A percentile compares a stretch with the other conserved stretches of the same genome.
Conservation (phyloP, 2,329 filamentous ascomycete genomes). For the Neofusicoccum sp. region DNA sequence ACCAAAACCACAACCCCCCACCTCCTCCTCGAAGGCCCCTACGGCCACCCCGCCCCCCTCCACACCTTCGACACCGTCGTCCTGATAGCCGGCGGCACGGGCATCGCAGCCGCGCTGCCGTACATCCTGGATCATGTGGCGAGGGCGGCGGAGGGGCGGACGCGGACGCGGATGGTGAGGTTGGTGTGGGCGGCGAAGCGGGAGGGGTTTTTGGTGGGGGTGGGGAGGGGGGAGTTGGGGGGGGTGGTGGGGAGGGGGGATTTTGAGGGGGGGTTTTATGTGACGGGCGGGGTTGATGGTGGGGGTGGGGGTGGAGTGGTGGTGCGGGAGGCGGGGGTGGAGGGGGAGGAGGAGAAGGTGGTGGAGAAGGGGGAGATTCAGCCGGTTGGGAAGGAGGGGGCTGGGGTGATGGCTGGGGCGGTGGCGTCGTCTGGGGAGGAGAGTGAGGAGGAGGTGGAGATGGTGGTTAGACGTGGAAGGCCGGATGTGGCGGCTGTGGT, state of each 20-base stretch:
- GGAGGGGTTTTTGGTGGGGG: constrained; percentile 27
- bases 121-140: constrained; percentile 24
- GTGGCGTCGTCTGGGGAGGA: constrained; percentile 15
- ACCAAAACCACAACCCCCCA: constrained; percentile 26
- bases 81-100: constrained; percentile 37
- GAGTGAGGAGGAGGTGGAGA: constrained; percentile 22
- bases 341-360: background rate
- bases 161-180: constrained; percentile 25
- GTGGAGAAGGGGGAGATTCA: constrained; percentile 20
- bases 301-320: background rate
- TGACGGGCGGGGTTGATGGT: constrained; percentile 3
- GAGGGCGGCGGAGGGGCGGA: constrained; percentile 20
- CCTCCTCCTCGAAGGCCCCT: constrained; percentile 52
- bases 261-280: constrained; percentile 21
- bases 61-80: constrained; percentile 41
- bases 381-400: constrained; percentile 31
- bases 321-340: background rate
- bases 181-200: constrained; percentile 37
- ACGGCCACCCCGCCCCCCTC: constrained; percentile 44
- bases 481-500: constrained; percentile 40
- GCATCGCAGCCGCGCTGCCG: constrained; percentile 34
- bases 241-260: constrained; percentile 26
- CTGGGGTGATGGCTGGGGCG: constrained; percentile 37
- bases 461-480: constrained; percentile 35
- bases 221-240: constrained; percentile 26